Evolutionary conservation across 2,329 filamentous ascomycete species (phyloP), one percentile per base, ranked within the genome.

Genomic region (Atkinsonella hypoxylon): DNA sequence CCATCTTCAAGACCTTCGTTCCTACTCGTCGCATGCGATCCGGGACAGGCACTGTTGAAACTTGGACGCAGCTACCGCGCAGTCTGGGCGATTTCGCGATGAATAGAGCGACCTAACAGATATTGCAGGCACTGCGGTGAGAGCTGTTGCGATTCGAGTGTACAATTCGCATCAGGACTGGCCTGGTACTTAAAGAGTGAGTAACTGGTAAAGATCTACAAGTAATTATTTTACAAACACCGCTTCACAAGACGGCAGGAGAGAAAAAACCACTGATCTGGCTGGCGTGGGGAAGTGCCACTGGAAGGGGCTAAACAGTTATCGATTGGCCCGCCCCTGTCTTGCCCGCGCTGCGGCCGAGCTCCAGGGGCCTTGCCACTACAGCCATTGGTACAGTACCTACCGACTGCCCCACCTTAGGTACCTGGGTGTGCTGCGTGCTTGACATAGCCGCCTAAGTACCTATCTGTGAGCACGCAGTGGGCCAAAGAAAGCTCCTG

Each of bases 1-100:
- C 76, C 77, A 80, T 81, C 63, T 66, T 78, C 57, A 66, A 58
- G 50, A 70, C 43, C 49, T 59, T 62, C 55, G 50, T 54, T 45
- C 48, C 45, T 47, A 60, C 52, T 53, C 49, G 59, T 61, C 59
- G 59, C 64, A 68, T 69, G 54, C 61, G 60, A 59, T 56, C 55
- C 56, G 48, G 31, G 11, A 18, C 26, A 17, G 17, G 20, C 26
- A 51, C n/a, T 46, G 48, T 15, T 17, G 32, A 39, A 13, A 41
- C 26, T 4, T 26, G 7, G 26, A 26, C 26, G 22, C 20, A 36
- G 34, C 34, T 36, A 36, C 12, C 11, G 34, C 34, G 38, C 17
- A 40, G n/a, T 32, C 22, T n/a, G 43, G 10, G 31, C 9, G 20
- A 41, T 39, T 15, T 36, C n/a, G 34, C 5, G 7, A 36, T 15